A percentile compares a stretch with the other conserved stretches of the same genome.
Evolutionary conservation across 768 basidiomycete genomes (phyloP).

Genomic region (Daedaleopsis nitida): DNA sequence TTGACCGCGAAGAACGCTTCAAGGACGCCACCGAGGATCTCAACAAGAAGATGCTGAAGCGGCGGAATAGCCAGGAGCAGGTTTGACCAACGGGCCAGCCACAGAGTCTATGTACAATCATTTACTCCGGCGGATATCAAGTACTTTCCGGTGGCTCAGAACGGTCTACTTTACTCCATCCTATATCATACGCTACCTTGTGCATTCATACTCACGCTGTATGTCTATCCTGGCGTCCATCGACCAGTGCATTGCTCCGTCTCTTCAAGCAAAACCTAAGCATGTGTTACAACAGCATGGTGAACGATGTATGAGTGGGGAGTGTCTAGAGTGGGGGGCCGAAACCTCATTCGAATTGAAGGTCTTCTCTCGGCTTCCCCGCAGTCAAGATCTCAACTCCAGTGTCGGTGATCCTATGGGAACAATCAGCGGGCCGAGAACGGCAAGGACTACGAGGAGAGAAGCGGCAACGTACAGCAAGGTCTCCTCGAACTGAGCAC

Average conservation of each 20-base stretch:
- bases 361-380: slow-evolving; percentile 37
- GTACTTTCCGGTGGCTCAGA: background rate
- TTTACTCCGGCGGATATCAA: background rate
- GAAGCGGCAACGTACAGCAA: slow-evolving; percentile 64
- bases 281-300: no score
- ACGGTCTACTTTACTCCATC: background rate
- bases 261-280: no score
- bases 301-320: no score
- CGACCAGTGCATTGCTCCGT: no score
- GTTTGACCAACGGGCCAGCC: no score
- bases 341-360: slow-evolving; percentile 3
- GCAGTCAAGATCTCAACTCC: slow-evolving; percentile 88
- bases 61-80: background rate
- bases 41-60: slow-evolving; percentile 60
- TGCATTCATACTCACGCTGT: no score
- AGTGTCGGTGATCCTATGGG: slow-evolving; percentile 80
- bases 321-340: no score
- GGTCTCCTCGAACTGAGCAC: slow-evolving; percentile 98
- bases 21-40: slow-evolving; percentile 63
- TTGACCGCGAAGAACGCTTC: slow-evolving; percentile 62
- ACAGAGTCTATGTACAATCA: no score
- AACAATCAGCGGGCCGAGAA: slow-evolving; percentile 19
- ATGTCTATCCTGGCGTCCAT: no score
- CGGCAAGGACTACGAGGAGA: no score
- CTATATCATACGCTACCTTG: background rate